These are phyloP conservation scores for Antrodiella citrinella DNA, from an alignment of 768 basidiomycete genomes.

Conservation along the genomic window DNA sequence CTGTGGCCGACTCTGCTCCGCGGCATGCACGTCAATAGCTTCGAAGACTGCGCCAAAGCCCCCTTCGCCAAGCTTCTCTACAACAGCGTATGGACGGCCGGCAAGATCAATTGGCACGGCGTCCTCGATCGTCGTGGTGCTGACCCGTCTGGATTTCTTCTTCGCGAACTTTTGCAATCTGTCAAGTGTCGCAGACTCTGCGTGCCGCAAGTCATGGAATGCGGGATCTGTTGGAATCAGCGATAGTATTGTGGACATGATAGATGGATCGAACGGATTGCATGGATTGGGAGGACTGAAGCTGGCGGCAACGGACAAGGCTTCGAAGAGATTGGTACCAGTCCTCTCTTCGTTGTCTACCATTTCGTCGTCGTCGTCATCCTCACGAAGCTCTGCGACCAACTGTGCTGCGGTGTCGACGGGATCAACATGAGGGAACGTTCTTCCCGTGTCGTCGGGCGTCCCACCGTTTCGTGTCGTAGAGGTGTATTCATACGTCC, in stretches of 20 bases:
- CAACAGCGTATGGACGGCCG: constrained; percentile 54
- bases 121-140: constrained; percentile 26
- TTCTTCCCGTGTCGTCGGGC: background rate
- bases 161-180: constrained; percentile 67
- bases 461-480: constrained; percentile 39
- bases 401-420: constrained; percentile 43
- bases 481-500: constrained; percentile 78
- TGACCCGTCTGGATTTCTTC: constrained; percentile 25
- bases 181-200: constrained; percentile 53
- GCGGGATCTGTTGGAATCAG: constrained; percentile 51
- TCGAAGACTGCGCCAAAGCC: constrained; percentile 96
- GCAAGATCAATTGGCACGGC: constrained; percentile 50
- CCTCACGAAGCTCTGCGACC: constrained; percentile 27
- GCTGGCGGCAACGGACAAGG: constrained; percentile 48
- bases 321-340: constrained; percentile 57
- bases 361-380: constrained; percentile 6
- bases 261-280: constrained; percentile 69
- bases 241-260: constrained; percentile 57
- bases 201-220: constrained; percentile 50
- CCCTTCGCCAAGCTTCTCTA: constrained; percentile 91
- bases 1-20: no score
- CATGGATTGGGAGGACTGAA: constrained; percentile 83
- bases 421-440: constrained; percentile 9
- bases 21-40: constrained; percentile 40
- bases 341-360: constrained; percentile 47